phyloP scores from a whole-genome alignment of 208 protist genomes.

The Leishmania turanica region DNA sequence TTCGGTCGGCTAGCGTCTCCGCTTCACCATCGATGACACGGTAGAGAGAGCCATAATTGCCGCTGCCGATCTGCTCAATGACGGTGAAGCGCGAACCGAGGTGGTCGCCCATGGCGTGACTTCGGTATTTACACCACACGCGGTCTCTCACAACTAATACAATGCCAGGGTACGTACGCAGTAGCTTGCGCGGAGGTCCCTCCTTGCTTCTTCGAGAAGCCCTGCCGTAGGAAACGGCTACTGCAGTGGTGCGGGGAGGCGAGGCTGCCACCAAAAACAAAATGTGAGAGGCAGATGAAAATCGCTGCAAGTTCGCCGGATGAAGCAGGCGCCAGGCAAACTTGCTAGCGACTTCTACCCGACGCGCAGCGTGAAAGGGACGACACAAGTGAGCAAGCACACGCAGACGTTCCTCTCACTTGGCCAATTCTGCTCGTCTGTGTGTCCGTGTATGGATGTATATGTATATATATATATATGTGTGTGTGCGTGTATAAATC shows the following conservation, averaged over 20 bases:
- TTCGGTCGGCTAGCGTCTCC: conserved; percentile 11
- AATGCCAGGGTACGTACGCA: background rate
- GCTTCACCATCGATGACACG: conserved; percentile 38
- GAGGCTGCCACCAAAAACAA: background rate
- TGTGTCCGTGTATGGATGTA: too few relatives aligned
- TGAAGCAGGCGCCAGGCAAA: background rate
- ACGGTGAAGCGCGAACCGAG: conserved; percentile 33
- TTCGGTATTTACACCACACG: background rate
- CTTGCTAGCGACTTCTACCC: background rate
- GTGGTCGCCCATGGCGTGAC: conserved; percentile 16
- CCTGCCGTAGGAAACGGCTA: background rate
- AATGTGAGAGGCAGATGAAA: background rate
- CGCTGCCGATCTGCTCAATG: conserved; percentile 36
- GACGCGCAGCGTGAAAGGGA: background rate
- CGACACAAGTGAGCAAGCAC: background rate
- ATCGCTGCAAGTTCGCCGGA: background rate
- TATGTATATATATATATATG: too few relatives aligned
- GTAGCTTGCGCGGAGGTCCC: background rate
- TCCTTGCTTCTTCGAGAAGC: background rate
- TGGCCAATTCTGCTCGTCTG: background rate
- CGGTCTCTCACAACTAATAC: background rate
- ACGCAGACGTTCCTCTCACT: background rate
- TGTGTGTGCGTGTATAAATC: background rate
- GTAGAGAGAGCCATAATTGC: conserved; percentile 43
- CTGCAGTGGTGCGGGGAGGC: background rate